phyloP scores from a whole-genome alignment of 2,329 filamentous ascomycete species.

The Phialocephala sp. region DNA sequence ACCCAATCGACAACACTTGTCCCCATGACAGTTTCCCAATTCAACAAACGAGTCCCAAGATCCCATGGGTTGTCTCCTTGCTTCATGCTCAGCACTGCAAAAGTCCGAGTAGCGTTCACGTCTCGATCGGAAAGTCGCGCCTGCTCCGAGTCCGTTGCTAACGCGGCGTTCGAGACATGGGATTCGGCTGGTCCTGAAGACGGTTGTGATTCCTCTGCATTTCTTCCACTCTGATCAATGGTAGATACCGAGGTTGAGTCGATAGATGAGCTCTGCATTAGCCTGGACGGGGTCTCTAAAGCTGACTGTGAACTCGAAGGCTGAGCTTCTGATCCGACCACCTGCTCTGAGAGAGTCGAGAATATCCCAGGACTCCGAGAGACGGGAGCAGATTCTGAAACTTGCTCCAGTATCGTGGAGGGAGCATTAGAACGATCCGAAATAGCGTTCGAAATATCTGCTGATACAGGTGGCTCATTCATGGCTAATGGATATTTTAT shows the following conservation, averaged over 20 bases:
- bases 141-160: not conserved
- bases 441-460: not conserved
- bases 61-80: constrained; percentile 87
- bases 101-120: constrained; percentile 62
- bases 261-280: not conserved
- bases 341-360: not conserved
- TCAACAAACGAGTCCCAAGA: constrained; percentile 66
- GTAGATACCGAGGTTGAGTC: not conserved
- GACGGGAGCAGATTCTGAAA: not conserved
- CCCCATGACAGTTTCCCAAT: constrained; percentile 84
- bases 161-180: not conserved
- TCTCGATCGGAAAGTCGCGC: constrained; percentile 22
- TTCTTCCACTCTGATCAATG: not conserved
- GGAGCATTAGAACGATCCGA: not conserved
- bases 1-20: constrained; percentile 75
- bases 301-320: not conserved
- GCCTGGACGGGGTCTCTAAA: not conserved
- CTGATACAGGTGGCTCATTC: not conserved
- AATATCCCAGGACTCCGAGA: no score
- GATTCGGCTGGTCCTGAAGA: not conserved
- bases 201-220: not conserved
- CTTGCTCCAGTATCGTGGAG: not conserved
- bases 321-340: not conserved
- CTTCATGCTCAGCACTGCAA: constrained; percentile 75
- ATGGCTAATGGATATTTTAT: constrained; percentile 63